phyloP scores from a whole-genome alignment of 306 rosid genomes.

The Dalbergia oliveri region DNA sequence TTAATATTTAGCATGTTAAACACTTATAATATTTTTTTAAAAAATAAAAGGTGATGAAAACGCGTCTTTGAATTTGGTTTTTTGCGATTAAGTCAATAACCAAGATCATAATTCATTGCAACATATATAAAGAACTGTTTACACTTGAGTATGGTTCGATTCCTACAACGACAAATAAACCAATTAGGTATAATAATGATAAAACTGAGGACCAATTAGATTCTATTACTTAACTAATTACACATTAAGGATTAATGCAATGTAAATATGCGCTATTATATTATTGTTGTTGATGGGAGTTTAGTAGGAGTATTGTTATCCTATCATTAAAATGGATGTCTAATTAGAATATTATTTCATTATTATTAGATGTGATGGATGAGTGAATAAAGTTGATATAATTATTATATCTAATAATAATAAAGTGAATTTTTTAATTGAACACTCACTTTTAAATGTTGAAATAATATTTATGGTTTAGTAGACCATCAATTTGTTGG shows the following conservation, averaged over 20 bases:
- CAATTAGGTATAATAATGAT: slow-evolving; percentile 1
- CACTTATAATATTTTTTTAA: neutral
- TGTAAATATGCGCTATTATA: neutral
- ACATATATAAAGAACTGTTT: neutral
- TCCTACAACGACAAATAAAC: slow-evolving; percentile 17
- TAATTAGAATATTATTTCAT: too few species aligned
- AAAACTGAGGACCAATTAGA: neutral
- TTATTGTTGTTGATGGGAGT: neutral
- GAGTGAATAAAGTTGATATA: too few species aligned
- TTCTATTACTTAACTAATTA: slow-evolving; percentile 24
- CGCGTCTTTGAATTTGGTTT: slow-evolving; percentile 26
- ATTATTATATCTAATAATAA: too few species aligned
- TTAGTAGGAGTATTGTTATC: too few species aligned
- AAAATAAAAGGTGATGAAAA: neutral
- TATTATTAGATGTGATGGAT: too few species aligned
- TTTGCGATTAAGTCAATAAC: neutral
- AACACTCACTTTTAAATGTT: too few species aligned
- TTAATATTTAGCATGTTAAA: neutral
- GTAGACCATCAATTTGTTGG: slow-evolving; percentile 34
- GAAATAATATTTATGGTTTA: too few species aligned
- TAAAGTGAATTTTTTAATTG: too few species aligned
- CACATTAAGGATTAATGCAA: neutral
- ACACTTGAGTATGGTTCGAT: neutral
- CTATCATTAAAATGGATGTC: too few species aligned
- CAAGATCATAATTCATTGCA: neutral